Conservation (phyloP, 1,284 basidiomycete species). For the Tilletia setariae region DNA sequence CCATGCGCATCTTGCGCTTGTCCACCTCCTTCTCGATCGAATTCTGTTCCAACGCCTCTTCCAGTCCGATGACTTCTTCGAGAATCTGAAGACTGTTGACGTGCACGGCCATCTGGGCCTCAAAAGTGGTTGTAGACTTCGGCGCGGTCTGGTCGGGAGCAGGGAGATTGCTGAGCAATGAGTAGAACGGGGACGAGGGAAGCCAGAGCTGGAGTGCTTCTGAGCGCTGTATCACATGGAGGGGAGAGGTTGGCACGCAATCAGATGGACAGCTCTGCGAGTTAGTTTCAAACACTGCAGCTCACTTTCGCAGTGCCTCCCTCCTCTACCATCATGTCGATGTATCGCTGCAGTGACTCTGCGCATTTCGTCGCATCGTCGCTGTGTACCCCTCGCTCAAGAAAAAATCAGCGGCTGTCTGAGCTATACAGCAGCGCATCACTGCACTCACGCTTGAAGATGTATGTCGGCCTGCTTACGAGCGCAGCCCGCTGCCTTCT, state of each 20-base stretch:
- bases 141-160: conserved; percentile 74
- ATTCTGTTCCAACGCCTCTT: conserved; percentile 35
- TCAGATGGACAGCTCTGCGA: background rate
- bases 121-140: conserved; percentile 56
- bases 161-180: conserved; percentile 67
- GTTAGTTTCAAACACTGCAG: background rate
- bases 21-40: conserved; percentile 40
- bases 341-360: conserved; percentile 71
- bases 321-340: conserved; percentile 66
- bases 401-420: background rate
- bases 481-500: conserved; percentile 42
- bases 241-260: background rate
- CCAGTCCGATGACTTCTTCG: conserved; percentile 39
- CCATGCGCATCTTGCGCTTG: conserved; percentile 41
- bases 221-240: conserved; percentile 15
- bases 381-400: conserved; percentile 56
- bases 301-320: conserved; percentile 65
- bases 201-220: conserved; percentile 68
- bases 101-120: conserved; percentile 66
- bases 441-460: conserved; percentile 29
- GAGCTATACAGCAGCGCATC: too few species aligned
- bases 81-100: conserved; percentile 55
- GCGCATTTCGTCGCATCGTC: conserved; percentile 75
- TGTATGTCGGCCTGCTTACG: conserved; percentile 47
- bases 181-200: conserved; percentile 69